Percentiles rank a stretch among this genome's conserved stretches.
Conservation (phyloP, 192 early-diverging fungal species). For the Coemansia sp. region DNA sequence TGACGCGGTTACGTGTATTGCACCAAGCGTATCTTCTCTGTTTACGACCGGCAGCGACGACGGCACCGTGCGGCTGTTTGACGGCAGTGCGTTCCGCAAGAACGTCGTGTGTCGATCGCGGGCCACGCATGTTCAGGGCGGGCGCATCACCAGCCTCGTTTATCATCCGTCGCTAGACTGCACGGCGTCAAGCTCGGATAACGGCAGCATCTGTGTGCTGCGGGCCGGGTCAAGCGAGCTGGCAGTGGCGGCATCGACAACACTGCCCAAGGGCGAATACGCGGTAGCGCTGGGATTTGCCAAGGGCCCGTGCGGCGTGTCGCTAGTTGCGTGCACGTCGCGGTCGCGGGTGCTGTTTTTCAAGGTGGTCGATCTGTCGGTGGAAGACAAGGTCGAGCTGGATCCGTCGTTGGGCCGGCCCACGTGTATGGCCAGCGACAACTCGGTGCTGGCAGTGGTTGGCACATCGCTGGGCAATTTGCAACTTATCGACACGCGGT, state of each 20-base stretch:
- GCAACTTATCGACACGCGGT: constrained; percentile 33
- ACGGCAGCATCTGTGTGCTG: constrained; percentile 76
- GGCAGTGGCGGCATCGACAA: constrained; percentile 6
- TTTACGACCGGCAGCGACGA: constrained; percentile 84
- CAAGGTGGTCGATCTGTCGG: constrained; percentile 8
- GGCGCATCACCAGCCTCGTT: constrained; percentile 68
- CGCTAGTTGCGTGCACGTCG: constrained; percentile 34
- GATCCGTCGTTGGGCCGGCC: constrained; percentile 16
- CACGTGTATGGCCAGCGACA: constrained; percentile 18
- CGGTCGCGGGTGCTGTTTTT: constrained; percentile 42
- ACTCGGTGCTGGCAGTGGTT: constrained; percentile 16
- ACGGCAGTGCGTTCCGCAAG: constrained; percentile 70
- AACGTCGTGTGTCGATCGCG: constrained; percentile 79
- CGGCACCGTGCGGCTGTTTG: constrained; percentile 80
- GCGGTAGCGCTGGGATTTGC: constrained; percentile 18
- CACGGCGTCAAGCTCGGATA: constrained; percentile 73
- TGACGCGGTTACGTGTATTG: constrained; percentile 66
- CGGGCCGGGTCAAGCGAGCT: constrained; percentile 39
- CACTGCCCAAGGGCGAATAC: constrained; percentile 18
- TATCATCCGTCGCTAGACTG: constrained; percentile 76
- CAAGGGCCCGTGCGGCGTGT: constrained; percentile 11
- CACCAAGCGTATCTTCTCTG: constrained; percentile 64
- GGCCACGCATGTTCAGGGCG: constrained; percentile 65
- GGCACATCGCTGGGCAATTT: constrained; percentile 30
- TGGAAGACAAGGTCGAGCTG: constrained; percentile 15